These are phyloP conservation scores for Hortaea sp. DNA, from an alignment of 2,329 filamentous ascomycete genomes.

Conservation along the genomic window DNA sequence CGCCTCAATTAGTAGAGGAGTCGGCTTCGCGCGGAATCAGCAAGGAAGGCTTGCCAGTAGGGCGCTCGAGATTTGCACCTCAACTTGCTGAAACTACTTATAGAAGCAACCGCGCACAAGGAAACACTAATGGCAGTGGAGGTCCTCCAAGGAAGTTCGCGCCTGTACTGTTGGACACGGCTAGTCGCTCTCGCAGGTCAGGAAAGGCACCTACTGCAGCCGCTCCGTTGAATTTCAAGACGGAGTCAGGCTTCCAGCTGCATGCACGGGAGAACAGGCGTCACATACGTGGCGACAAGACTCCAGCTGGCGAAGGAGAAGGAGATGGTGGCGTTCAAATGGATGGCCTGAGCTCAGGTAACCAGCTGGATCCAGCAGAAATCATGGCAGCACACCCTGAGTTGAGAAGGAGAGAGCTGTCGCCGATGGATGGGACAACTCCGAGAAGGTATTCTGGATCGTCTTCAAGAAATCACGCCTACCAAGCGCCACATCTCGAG, in stretches of 20 bases:
- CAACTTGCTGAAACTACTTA: slow-evolving; percentile 24
- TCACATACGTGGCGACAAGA: slow-evolving; percentile 16
- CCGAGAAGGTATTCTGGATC: slow-evolving; percentile 24
- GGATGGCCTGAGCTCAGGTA: not conserved
- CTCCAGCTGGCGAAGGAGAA: slow-evolving; percentile 5
- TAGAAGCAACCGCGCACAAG: slow-evolving; percentile 12
- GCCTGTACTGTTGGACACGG: slow-evolving; percentile 74
- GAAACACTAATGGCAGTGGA: slow-evolving; percentile 9
- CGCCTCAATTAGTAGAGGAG: slow-evolving; percentile 65
- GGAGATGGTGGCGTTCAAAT: not conserved
- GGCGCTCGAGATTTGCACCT: slow-evolving; percentile 21
- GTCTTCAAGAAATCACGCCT: slow-evolving; percentile 39
- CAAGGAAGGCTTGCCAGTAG: slow-evolving; percentile 6
- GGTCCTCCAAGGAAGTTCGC: slow-evolving; percentile 47
- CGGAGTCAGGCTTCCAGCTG: slow-evolving; percentile 38
- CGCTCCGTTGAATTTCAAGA: slow-evolving; percentile 36
- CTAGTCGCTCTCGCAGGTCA: slow-evolving; percentile 57
- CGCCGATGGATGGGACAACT: slow-evolving; percentile 24
- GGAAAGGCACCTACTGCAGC: slow-evolving; percentile 51
- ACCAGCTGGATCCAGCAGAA: not conserved
- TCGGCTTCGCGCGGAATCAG: slow-evolving; percentile 3
- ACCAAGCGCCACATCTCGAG: slow-evolving; percentile 50
- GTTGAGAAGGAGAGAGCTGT: slow-evolving; percentile 13
- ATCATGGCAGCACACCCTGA: slow-evolving; percentile 12
- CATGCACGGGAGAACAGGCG: slow-evolving; percentile 22